phyloP scores from a whole-genome alignment of 768 basidiomycete genomes.

The Ramaria rubella region DNA sequence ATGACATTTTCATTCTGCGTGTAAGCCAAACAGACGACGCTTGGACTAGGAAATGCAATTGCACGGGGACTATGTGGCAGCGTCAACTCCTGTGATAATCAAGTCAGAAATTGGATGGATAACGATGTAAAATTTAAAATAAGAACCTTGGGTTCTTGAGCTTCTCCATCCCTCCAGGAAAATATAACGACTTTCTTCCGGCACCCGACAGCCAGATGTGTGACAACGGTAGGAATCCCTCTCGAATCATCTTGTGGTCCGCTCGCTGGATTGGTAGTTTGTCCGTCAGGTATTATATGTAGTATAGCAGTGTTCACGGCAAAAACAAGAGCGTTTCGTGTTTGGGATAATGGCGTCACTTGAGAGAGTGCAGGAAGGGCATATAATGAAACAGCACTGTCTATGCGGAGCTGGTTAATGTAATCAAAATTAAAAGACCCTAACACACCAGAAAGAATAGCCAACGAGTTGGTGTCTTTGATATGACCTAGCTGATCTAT shows the following conservation, averaged over 20 bases:
- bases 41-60: constrained; percentile 63
- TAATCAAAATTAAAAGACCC: neutral
- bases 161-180: constrained; percentile 79
- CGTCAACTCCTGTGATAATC: constrained; percentile 55
- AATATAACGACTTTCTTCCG: constrained; percentile 79
- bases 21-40: constrained; percentile 68
- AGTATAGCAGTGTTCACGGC: constrained; percentile 60
- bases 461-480: constrained; percentile 78
- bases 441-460: constrained; percentile 71
- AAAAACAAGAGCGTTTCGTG: constrained; percentile 80
- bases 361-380: constrained; percentile 69
- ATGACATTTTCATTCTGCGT: constrained; percentile 72
- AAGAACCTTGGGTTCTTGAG: constrained; percentile 61
- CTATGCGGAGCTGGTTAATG: constrained; percentile 34
- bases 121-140: neutral
- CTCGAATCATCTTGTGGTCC: constrained; percentile 24
- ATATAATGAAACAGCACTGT: constrained; percentile 65
- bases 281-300: constrained; percentile 28
- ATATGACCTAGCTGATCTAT: constrained; percentile 88
- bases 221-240: constrained; percentile 61
- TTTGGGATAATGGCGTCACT: constrained; percentile 64
- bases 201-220: constrained; percentile 79
- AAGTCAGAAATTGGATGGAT: constrained; percentile 4
- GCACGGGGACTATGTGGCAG: constrained; percentile 89
- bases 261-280: constrained; percentile 13